Evolutionary conservation across 208 protist species (phyloP), one percentile per base, ranked within the genome.

Genomic region (Blastocrithidia nonstop): DNA sequence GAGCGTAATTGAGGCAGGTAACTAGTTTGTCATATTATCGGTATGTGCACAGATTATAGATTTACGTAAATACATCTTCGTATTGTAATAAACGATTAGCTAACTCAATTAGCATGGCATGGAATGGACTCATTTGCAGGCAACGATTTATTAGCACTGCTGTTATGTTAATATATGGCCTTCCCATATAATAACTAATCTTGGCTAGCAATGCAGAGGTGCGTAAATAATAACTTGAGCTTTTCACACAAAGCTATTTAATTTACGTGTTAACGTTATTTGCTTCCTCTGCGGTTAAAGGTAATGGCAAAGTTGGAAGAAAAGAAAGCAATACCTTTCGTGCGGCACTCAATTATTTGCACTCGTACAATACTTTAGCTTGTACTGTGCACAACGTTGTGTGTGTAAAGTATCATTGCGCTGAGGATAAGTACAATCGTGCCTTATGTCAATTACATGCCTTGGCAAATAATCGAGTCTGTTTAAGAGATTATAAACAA

Each of bases 171-270:
- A 86, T 45, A 65, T 80, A 88, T 2, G 60, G 36, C 15, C 44
- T 66, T 27, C 84, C 78, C 37, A 66, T 79, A 57, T 86, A 83
- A 8, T 71, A 53, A 49, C 72, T 79, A n/a, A 72, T 67, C 54
- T 80, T 82, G 23, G 84, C 79, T 6, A 88, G 61, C 19, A 86
- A 66, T 17, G 78, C 57, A 19, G 47, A 66, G 26, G 59, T 29
- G 20, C 79, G 67, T 8, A 93, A 39, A 52, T 80, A 88, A 61
- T 87, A 75, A 3, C 69, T 61, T 19, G 54, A 54, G 21, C 70
- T 46, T 44, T 60, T 56, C 25, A 60, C 50, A 54, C 62, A 72
- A 9, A 73, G 58, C 37, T 52, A 51, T 9, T 49, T 33, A 25
- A 71, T 59, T 32, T 85, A 67, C 5, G 54, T 15, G 7, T 22